Evolutionary conservation across 768 basidiomycete species (phyloP), one percentile per base, ranked within the genome.

Genomic region (Phaeolepiota aurea): DNA sequence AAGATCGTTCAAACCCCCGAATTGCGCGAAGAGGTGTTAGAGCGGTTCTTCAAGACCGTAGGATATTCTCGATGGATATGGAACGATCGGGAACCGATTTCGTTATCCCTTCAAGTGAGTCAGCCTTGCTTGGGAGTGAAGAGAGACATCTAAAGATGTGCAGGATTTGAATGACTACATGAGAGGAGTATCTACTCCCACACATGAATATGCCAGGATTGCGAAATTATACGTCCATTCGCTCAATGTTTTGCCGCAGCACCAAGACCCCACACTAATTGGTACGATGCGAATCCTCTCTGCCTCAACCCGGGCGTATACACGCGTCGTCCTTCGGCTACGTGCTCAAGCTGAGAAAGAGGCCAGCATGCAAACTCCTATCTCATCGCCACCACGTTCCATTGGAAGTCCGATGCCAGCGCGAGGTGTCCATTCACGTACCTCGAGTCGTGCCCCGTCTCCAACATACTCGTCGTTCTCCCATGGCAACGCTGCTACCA

Each of bases 161-260:
- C 49, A 88, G 83, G 87, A 91, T 57, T 67, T 92, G 30, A 75
- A 75, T 51, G 74, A 82, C 38, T 91, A 89, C 50, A 79, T 89
- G 75, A 72, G 78, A 34, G 85, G 85, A 2, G 81, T 89, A 3
- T 79, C 78, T 3, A 74, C 84, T 18, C 87, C 88, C 4, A 70
- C 72, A 3, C 80, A 89, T 46, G 76, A 83, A 46, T 89, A 84
- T 48, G 69, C 77, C 0, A 71, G 75, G 3, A 66, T 77, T 22
- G 74, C 87, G 1, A 65, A 64, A 3, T 56, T 70, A 19, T 78
- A 79, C 47, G 62, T 86, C 7, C 77, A 79, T 38, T 69, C 72
- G 0, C 59, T 71, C 18, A 49, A 44, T 1, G 46, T 68, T 5
- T 74, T 68, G 34, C 70, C 65, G 1, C 54, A 59, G 18, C 59